These are phyloP conservation scores for Monosporozyma aquatica DNA, from an alignment of 805 yeast genomes.

Conservation along the genomic window DNA sequence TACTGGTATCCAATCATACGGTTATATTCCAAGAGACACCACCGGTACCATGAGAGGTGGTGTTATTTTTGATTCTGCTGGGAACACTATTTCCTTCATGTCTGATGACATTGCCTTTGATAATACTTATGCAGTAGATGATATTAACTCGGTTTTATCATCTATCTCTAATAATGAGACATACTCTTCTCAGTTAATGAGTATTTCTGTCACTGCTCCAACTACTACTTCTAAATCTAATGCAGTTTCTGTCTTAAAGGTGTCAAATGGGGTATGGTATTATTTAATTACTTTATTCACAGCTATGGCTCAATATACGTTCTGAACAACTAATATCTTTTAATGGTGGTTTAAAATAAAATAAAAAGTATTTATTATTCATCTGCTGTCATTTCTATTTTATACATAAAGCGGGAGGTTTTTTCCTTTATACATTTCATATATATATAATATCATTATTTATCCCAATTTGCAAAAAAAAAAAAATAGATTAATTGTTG, in stretches of 20 bases:
- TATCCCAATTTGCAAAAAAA: background rate
- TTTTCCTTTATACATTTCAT: background rate
- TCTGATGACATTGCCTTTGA: conserved; percentile 46
- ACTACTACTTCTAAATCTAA: conserved; percentile 21
- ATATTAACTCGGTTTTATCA: conserved; percentile 39
- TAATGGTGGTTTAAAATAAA: no score
- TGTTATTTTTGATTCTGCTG: conserved; percentile 55
- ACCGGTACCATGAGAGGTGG: conserved; percentile 54
- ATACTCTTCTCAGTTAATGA: conserved; percentile 23
- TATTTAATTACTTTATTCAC: conserved; percentile 20
- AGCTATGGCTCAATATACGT: conserved; percentile 17
- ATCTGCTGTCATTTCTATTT: no score
- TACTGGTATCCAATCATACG: conserved; percentile 48
- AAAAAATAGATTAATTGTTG: background rate
- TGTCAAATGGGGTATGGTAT: conserved; percentile 19
- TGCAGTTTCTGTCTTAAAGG: conserved; percentile 15
- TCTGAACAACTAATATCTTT: conserved; percentile 6
- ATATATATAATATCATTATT: no score
- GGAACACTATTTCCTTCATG: conserved; percentile 52
- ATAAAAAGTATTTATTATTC: no score
- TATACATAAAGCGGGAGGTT: background rate
- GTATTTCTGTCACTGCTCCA: conserved; percentile 33
- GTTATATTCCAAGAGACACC: conserved; percentile 48
- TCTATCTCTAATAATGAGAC: conserved; percentile 24
- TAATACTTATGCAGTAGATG: conserved; percentile 35